Evolutionary conservation across 495 filamentous ascomycete species (phyloP), one percentile per base, ranked within the genome.

Genomic region (Penicillium antarcticum): DNA sequence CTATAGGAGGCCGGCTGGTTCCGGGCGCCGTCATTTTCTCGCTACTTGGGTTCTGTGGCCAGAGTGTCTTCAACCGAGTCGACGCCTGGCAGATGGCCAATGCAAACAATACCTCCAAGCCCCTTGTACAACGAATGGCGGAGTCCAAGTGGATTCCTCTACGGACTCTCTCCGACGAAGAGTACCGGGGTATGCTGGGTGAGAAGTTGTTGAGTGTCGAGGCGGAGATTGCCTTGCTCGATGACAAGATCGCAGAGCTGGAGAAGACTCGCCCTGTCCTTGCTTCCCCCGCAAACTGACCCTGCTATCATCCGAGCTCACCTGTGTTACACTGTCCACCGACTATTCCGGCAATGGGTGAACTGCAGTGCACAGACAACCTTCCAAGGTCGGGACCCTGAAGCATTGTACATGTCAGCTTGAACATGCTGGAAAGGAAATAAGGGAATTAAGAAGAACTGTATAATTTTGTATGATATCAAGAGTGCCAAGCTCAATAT

Each of bases 81-180:
- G 79, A 86, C 55, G 49, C 55, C 57, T 73, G 74, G 70, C 73
- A 69, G 39, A 60, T 65, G 61, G 65, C 66, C 51, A 68, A 60
- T 57, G 61, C 63, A 51, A 59, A 65, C 44, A 62, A 48, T 10
- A 60, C 67, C 13, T 62, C 66, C 5, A 73, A 72, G 52, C 71
- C 73, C 14, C 61, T 80, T 35, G 58, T 74, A 49, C 69, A 79
- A 45, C 68, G 76, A 39, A 61, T 83, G 51, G 76, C 80, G 1
- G 72, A 78, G 39, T 88, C 86, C 10, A 88, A 83, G 73, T 96
- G 86, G 86, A 91, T 87, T 60, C 94, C 92, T 2, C 66, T 97
- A 50, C 89, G 80, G 45, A 74, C 73, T 11, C 66, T 98, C 17
- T 85, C 84, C 1, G 85, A 96, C 60, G 76, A 87, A 43, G 87